These are phyloP conservation scores for Cnidoscolus chayamansa DNA, from an alignment of 441 rosid species.

Conservation along the genomic window DNA sequence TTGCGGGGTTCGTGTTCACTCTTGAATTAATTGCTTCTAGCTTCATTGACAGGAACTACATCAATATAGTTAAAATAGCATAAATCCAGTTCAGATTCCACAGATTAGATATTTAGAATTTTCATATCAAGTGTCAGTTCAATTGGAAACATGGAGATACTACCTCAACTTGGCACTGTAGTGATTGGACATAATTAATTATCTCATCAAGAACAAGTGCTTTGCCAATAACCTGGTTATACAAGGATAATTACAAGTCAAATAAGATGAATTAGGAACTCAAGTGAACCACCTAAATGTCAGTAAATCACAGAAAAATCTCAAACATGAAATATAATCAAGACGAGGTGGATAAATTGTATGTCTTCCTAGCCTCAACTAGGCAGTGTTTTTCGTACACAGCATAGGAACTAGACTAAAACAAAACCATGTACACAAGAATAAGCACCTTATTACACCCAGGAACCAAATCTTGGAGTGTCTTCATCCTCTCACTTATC, in stretches of 20 bases:
- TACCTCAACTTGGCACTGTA: slow-evolving; percentile 86
- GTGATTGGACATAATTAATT: slow-evolving; percentile 78
- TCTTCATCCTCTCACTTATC: slow-evolving; percentile 87
- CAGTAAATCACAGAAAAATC: background rate
- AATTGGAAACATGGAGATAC: slow-evolving; percentile 2
- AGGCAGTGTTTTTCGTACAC: background rate
- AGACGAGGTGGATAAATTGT: background rate
- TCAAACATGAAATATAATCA: background rate
- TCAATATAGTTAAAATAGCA: slow-evolving; percentile 4
- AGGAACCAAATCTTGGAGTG: slow-evolving; percentile 80
- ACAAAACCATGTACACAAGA: background rate
- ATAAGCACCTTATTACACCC: slow-evolving; percentile 78
- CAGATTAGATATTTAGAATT: background rate
- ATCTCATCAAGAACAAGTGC: slow-evolving; percentile 89
- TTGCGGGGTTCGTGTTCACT: slow-evolving; percentile 41
- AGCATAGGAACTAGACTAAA: background rate
- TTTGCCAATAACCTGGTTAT: slow-evolving; percentile 72
- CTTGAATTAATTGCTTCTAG: slow-evolving; percentile 76
- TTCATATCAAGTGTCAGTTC: background rate
- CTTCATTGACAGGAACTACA: slow-evolving; percentile 83
- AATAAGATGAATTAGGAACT: slow-evolving; percentile 9
- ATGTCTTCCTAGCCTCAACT: slow-evolving; percentile 5
- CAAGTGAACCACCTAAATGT: background rate
- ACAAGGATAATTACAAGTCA: background rate
- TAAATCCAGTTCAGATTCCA: background rate